Conservation (phyloP, 2,329 filamentous ascomycete genomes). For the Phaeosphaeriaceae sp. region DNA sequence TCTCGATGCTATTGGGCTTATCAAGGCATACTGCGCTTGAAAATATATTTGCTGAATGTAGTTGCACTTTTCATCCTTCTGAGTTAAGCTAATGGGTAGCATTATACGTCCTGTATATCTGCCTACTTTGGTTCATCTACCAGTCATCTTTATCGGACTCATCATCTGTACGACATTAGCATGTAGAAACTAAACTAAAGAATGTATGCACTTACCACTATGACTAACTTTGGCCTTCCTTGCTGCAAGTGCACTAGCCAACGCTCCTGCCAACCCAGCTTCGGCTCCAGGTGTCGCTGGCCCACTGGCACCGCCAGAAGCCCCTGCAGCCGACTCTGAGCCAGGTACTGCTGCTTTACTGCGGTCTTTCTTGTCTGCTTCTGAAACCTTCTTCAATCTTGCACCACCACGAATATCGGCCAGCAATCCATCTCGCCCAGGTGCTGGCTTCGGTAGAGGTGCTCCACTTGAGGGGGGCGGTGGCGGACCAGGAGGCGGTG, state of each 20-base stretch:
- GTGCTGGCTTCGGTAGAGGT: conserved; percentile 48
- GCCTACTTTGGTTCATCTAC: conserved; percentile 46
- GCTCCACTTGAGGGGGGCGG: conserved; percentile 42
- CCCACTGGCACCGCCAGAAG: conserved; percentile 56
- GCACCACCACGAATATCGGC: conserved; percentile 73
- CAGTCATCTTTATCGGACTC: conserved; percentile 79
- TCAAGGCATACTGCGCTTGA: background rate
- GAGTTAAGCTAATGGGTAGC: background rate
- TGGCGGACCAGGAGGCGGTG: conserved; percentile 46
- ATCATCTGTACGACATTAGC: conserved; percentile 65
- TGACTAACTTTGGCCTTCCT: conserved; percentile 93
- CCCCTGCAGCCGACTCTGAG: conserved; percentile 50
- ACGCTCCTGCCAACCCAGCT: conserved; percentile 54
- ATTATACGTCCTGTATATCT: background rate
- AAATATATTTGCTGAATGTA: background rate
- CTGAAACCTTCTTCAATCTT: conserved; percentile 75
- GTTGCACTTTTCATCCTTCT: background rate
- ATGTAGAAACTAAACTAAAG: conserved; percentile 11
- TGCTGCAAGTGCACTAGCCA: conserved; percentile 84
- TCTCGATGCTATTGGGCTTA: too few relatives aligned
- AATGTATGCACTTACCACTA: conserved; percentile 70
- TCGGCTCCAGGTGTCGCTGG: conserved; percentile 37
- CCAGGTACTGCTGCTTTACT: conserved; percentile 69
- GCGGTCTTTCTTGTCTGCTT: conserved; percentile 72
- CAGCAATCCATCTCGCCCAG: conserved; percentile 65